Base-by-base conservation (phyloP, 305 asterid genomes). In the Fraxinus velutina region DNA sequence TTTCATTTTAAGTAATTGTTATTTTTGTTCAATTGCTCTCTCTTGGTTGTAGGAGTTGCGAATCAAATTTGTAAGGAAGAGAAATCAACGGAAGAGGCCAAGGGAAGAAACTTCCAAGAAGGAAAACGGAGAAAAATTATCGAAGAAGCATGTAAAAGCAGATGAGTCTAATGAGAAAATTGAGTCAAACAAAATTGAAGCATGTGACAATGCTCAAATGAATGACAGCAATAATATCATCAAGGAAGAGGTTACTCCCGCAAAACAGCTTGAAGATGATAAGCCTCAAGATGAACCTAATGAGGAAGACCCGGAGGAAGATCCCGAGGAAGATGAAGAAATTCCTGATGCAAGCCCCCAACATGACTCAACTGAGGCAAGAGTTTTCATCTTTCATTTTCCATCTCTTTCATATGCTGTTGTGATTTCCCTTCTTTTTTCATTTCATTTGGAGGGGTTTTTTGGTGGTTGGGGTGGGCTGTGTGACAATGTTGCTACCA, bases 71-170 rank as follows among this genome's bases (percentile, higher is more conserved):
- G 92, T 90, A 30, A 85, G 70, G 62, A 90, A 92, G 90, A 88
- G 94, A 86, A 94, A 88, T 83, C 93, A 86, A 85, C 87, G 87
- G 87, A 96, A 96, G 88, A 91, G 99, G 83, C 90, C 81, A 22
- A 86, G 96, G 88, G 94, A 89, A 73, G 94, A 94, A 71, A 83
- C 83, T 75, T 70, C 89, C 17, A 85, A 82, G 86, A 89, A 80
- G 85, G 91, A 89, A 83, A 78, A 77, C 34, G 92, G 86, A 83
- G 93, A 88, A 36, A 85, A 83, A 87, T 83, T 89, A 68, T 50
- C 89, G 10, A 84, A 77, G 79, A 96, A 93, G 90, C 93, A 92
- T 55, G 86, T 80, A 71, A 71, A 71, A 73, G 44, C 42, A 5
- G 88, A 88, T 4, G 84, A 82, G 44, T 24, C 72, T n/a, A 57